Evolutionary conservation across 768 basidiomycete genomes (phyloP), one percentile per base, ranked within the genome.

Genomic region (Tricholoma matsutake): DNA sequence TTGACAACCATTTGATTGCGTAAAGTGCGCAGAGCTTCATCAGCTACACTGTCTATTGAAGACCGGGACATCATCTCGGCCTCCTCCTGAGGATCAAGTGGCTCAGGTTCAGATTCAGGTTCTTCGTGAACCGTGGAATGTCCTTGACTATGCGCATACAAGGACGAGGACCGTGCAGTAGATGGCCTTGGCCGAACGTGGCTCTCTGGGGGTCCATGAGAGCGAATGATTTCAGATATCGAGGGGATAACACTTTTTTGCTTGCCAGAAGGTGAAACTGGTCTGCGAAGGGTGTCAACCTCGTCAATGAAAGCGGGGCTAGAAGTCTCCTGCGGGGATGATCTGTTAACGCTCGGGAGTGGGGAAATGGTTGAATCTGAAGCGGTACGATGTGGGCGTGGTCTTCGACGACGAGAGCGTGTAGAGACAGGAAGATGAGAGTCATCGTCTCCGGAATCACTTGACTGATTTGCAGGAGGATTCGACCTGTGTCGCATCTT

Each of bases 221-320:
- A 83, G 29, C 89, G 86, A 62, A 95, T 94, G 62, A 95, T 95
- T 59, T 95, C 92, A 41, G 88, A 89, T 69, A 95, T 95, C 13
- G 91, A 91, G 52, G 93, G 92, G 6, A 86, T 83, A 54, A 88
- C 69, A 18, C 76, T 77, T 71, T 84, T 84, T 69, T 65, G 73
- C 54, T 67, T 72, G 62, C 76, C 62, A n/a, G 58, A 45, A 11
- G 63, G 43, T 20, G 57, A 57, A 47, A 60, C 54, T n/a, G 57
- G 31, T 55, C 60, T 54, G n/a, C n/a, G 32, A 18, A 41, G 57
- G 20, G 64, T 61, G 16, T 55, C 56, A 16, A 6, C 45, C 9
- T 31, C 47, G 25, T 29, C 69, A 66, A 41, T 67, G 64, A 28
- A 72, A 67, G 58, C 60, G 63, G 56, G 58, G 39, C 9, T n/a